phyloP scores from a whole-genome alignment of 371 early-diverging fungal genomes.

The Mucor irregularis region DNA sequence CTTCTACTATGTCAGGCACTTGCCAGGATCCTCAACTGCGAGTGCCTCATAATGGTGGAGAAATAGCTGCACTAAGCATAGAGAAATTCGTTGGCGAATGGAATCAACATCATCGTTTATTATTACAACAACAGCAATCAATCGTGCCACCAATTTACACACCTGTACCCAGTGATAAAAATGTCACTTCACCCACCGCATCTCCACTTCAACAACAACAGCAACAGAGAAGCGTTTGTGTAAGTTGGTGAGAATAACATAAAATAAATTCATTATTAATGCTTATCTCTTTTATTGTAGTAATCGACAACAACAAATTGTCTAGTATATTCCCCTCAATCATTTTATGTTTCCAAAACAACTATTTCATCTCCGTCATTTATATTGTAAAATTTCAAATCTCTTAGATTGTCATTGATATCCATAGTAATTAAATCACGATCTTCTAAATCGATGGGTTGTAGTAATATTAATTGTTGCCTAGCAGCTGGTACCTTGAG shows the following conservation, averaged over 20 bases:
- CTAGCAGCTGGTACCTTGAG: constrained; percentile 34
- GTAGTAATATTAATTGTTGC: constrained; percentile 34
- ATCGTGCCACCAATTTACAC: background rate
- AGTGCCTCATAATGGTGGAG: constrained; percentile 59
- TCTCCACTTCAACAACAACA: background rate
- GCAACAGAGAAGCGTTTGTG: background rate
- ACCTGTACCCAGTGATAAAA: background rate
- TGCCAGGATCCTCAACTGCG: constrained; percentile 36
- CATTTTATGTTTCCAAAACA: background rate
- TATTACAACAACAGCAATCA: background rate
- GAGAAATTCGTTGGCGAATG: constrained; percentile 52
- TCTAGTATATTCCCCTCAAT: background rate
- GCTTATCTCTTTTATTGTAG: too few relatives aligned
- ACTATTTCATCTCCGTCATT: constrained; percentile 34
- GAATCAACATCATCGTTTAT: constrained; percentile 7
- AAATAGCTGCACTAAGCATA: constrained; percentile 49
- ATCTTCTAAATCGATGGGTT: background rate
- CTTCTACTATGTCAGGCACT: constrained; percentile 36
- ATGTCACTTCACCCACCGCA: background rate
- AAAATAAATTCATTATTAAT: too few relatives aligned
- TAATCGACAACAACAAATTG: background rate
- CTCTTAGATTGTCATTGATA: constrained; percentile 43
- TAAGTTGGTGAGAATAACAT: too few relatives aligned
- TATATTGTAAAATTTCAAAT: constrained; percentile 43
- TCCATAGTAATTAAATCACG: constrained; percentile 31